These are phyloP conservation scores for Coelastrella sp. DNA, from an alignment of 139 green algal species.

Conservation along the genomic window DNA sequence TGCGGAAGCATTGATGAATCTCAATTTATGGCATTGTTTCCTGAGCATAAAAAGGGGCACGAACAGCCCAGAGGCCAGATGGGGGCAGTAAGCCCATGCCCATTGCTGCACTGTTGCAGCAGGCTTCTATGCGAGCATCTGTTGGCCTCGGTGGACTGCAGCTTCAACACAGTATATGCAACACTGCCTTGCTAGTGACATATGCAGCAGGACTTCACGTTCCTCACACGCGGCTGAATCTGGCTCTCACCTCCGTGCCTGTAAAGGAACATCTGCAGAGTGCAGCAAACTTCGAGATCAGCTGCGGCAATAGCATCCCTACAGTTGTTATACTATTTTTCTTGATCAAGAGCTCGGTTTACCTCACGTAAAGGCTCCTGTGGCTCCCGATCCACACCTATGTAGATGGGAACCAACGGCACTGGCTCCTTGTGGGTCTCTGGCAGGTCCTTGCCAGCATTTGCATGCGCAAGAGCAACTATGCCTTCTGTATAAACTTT, in stretches of 20 bases:
- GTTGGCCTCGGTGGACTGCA: no score
- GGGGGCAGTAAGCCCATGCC: no score
- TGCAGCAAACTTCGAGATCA: not conserved
- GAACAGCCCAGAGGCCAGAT: no score
- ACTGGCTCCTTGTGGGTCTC: conserved; percentile 20
- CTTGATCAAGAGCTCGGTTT: not conserved
- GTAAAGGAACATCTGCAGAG: conserved; percentile 33
- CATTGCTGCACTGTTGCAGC: no score
- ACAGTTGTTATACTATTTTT: no score
- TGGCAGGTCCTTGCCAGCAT: not conserved
- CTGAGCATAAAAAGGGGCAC: no score
- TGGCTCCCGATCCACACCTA: conserved; percentile 10
- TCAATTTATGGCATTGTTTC: no score
- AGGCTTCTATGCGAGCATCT: no score
- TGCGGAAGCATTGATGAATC: not conserved
- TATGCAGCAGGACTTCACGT: no score
- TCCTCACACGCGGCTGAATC: not conserved
- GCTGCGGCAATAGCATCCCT: not conserved
- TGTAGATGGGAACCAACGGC: conserved; percentile 41
- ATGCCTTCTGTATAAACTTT: not conserved
- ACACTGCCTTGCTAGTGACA: no score
- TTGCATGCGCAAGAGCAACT: not conserved
- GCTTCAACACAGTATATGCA: no score
- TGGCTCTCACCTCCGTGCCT: conserved; percentile 1
- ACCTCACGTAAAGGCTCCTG: conserved; percentile 33